Percentiles rank a stretch among this genome's conserved stretches.
These are phyloP conservation scores for Trichoderma gamsii DNA, from an alignment of 495 filamentous ascomycete genomes.

Conservation along the genomic window DNA sequence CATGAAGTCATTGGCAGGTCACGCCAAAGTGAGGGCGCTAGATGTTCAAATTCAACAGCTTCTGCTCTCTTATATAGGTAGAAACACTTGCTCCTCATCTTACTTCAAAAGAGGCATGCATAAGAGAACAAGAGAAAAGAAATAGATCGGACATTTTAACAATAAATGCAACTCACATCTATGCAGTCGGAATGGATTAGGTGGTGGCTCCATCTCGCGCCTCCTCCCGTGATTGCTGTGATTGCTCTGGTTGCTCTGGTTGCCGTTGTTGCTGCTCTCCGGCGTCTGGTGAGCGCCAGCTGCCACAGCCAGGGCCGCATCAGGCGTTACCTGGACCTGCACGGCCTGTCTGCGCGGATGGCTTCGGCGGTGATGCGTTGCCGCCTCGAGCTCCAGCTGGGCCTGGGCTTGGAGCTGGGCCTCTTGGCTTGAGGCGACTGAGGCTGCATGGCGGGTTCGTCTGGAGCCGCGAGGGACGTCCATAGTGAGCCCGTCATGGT, in stretches of 20 bases:
- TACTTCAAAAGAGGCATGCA: neutral
- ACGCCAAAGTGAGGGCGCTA: neutral
- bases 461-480: constrained; percentile 8
- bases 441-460: constrained; percentile 11
- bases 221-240: neutral
- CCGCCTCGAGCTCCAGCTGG: constrained; percentile 7
- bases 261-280: neutral
- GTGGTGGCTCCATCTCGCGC: constrained; percentile 5
- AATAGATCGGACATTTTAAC: neutral
- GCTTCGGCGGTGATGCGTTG: neutral
- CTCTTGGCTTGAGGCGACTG: constrained; percentile 6
- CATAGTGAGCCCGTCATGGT: neutral
- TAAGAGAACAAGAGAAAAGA: neutral
- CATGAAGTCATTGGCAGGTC: neutral
- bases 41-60: neutral
- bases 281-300: constrained; percentile 5
- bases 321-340: constrained; percentile 10
- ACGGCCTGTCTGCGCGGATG: neutral
- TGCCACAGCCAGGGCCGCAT: neutral
- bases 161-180: constrained; percentile 14
- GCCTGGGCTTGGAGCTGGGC: neutral
- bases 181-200: constrained; percentile 12
- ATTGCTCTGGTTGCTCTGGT: no score
- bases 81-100: neutral
- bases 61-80: neutral